Evolutionary conservation across 805 yeast species (phyloP).

Genomic region (Starmerella scarabaei): DNA sequence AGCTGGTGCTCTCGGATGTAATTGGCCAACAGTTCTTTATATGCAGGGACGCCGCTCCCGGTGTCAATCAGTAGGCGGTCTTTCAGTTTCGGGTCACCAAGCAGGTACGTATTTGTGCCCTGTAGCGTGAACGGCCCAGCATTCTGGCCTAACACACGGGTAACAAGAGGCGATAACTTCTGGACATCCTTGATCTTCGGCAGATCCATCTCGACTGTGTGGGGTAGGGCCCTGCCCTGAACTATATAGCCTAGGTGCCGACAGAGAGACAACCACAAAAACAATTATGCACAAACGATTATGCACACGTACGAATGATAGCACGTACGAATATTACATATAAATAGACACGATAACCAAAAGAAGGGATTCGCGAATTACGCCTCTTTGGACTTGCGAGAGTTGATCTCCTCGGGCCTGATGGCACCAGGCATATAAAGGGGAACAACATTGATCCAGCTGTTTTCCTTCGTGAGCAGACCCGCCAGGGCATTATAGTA

Average conservation of each 20-base stretch:
- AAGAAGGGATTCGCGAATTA: neutral
- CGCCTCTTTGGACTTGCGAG: conserved; percentile 2
- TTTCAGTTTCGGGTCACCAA: conserved; percentile 24
- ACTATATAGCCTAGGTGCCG: too few species aligned
- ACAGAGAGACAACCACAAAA: too few species aligned
- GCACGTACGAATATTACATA: too few species aligned
- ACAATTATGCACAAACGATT: too few species aligned
- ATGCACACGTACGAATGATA: too few species aligned
- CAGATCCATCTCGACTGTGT: too few species aligned
- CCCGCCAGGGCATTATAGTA: conserved; percentile 56
- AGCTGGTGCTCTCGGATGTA: conserved; percentile 18
- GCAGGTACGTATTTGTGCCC: conserved; percentile 31
- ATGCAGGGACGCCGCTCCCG: conserved; percentile 27
- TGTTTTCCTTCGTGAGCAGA: conserved; percentile 44
- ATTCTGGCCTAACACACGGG: conserved; percentile 28
- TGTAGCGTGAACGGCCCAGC: conserved; percentile 30
- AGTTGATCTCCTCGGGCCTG: conserved; percentile 8
- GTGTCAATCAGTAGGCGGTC: conserved; percentile 28
- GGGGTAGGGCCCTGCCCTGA: too few species aligned
- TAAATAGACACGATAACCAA: too few species aligned
- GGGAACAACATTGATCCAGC: conserved; percentile 43
- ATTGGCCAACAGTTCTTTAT: conserved; percentile 19
- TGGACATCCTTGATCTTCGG: conserved; percentile 13
- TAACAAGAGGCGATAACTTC: conserved; percentile 25
- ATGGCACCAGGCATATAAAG: conserved; percentile 35